These are phyloP conservation scores for Cryphonectria naterciae DNA, from an alignment of 2,329 filamentous ascomycete species.

Conservation along the genomic window DNA sequence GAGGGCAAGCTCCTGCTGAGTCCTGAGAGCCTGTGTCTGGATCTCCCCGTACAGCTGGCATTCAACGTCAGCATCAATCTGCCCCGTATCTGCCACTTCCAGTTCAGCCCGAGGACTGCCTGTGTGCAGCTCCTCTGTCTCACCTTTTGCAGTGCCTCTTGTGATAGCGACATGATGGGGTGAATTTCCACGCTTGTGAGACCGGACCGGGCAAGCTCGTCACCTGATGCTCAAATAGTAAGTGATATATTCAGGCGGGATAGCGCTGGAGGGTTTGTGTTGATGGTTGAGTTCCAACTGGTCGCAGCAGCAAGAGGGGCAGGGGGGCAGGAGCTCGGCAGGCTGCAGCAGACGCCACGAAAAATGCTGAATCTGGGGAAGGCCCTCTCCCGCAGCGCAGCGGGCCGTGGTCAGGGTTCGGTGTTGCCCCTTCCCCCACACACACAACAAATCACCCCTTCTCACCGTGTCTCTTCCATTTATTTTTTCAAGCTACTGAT, in stretches of 20 bases:
- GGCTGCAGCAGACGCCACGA: not conserved
- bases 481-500: not conserved
- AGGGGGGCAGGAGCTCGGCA: not conserved
- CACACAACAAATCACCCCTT: not conserved
- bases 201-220: not conserved
- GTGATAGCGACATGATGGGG: conserved; percentile 78
- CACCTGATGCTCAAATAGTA: not conserved
- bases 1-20: conserved; percentile 89
- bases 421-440: not conserved
- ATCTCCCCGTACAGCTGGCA: conserved; percentile 92
- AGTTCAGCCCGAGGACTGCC: not conserved
- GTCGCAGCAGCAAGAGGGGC: not conserved
- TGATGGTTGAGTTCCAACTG: not conserved
- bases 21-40: conserved; percentile 82
- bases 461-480: not conserved
- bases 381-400: not conserved
- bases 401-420: conserved; percentile 6
- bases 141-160: conserved; percentile 93
- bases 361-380: not conserved
- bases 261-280: not conserved
- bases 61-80: not conserved
- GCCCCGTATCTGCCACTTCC: not conserved
- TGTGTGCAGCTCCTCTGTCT: conserved; percentile 26
- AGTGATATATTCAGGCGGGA: not conserved
- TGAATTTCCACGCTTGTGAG: not conserved